Evolutionary conservation across 176 grass and related monocot genomes (phyloP).

Genomic region (Areca catechu): DNA sequence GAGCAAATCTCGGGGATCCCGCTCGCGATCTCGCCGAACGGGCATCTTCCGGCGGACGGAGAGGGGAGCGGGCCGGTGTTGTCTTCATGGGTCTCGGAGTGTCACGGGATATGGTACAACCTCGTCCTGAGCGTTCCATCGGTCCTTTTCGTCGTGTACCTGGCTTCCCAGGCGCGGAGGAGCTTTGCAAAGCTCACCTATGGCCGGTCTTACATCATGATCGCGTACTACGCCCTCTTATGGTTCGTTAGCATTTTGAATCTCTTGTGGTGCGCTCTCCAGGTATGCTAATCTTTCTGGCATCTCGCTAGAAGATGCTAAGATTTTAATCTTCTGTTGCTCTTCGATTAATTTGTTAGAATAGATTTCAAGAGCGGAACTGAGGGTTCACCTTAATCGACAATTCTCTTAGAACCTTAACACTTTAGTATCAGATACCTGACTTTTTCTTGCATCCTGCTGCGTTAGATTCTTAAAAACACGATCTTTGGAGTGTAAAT

Average conservation of each 20-base stretch:
- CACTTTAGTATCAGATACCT: too few relatives aligned
- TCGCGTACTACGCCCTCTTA: conserved; percentile 76
- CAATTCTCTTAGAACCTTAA: too few relatives aligned
- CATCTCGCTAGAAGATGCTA: too few relatives aligned
- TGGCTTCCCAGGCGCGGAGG: conserved; percentile 60
- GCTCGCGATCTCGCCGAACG: conserved; percentile 16
- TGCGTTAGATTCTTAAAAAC: too few relatives aligned
- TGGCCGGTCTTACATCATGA: conserved; percentile 83
- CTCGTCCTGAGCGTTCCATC: conserved; percentile 70
- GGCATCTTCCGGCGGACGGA: conserved; percentile 9
- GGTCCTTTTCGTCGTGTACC: conserved; percentile 70
- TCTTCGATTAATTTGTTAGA: not conserved
- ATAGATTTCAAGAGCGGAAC: too few relatives aligned
- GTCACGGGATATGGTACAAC: conserved; percentile 67
- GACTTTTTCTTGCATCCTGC: too few relatives aligned
- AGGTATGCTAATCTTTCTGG: conserved; percentile 29
- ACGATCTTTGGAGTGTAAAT: too few relatives aligned
- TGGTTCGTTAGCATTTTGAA: conserved; percentile 77
- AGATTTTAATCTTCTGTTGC: too few relatives aligned
- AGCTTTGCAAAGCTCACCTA: conserved; percentile 67
- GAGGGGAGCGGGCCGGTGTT: conserved; percentile 19
- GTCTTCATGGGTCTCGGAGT: conserved; percentile 37
- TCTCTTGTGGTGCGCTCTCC: conserved; percentile 86
- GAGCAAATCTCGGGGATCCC: conserved; percentile 20
- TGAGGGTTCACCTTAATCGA: too few relatives aligned